phyloP scores from a whole-genome alignment of 768 basidiomycete genomes.

The Trametes gibbosa region DNA sequence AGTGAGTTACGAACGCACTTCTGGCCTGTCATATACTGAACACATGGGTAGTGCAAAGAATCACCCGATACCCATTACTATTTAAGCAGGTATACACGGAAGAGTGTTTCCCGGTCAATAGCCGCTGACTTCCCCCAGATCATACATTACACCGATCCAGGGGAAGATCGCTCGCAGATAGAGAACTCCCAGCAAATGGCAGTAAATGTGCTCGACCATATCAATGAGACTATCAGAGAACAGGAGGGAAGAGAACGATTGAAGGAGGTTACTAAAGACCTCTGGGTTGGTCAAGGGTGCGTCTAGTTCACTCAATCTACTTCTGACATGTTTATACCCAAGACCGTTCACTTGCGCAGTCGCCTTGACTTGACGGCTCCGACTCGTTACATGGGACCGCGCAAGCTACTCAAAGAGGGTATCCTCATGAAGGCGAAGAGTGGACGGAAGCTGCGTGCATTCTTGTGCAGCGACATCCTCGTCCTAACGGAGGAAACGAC shows the following conservation, averaged over 20 bases:
- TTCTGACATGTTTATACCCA: too few species aligned
- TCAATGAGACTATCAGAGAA: conserved; percentile 87
- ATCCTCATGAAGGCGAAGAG: conserved; percentile 78
- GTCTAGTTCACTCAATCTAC: conserved; percentile 16
- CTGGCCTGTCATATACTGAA: too few species aligned
- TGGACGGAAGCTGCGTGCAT: conserved; percentile 68
- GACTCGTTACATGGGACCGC: conserved; percentile 79
- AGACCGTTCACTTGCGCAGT: conserved; percentile 30
- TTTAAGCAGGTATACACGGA: conserved; percentile 60
- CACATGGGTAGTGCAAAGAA: conserved; percentile 74
- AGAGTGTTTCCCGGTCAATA: background rate
- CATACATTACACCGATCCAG: conserved; percentile 70
- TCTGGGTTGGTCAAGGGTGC: conserved; percentile 88
- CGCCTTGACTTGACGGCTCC: conserved; percentile 89
- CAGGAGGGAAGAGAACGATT: conserved; percentile 82
- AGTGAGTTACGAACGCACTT: conserved; percentile 49
- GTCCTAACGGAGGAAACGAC: conserved; percentile 75
- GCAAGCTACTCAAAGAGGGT: conserved; percentile 80
- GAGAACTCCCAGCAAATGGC: conserved; percentile 55
- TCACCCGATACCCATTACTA: conserved; percentile 90
- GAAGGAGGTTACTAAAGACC: conserved; percentile 64
- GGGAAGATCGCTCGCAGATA: conserved; percentile 58
- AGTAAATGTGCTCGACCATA: conserved; percentile 70
- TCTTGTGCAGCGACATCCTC: conserved; percentile 88
- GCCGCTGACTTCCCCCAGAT: conserved; percentile 43